These are phyloP conservation scores for Synura sp. DNA, from an alignment of 352 stramenopile genomes.

Conservation along the genomic window DNA sequence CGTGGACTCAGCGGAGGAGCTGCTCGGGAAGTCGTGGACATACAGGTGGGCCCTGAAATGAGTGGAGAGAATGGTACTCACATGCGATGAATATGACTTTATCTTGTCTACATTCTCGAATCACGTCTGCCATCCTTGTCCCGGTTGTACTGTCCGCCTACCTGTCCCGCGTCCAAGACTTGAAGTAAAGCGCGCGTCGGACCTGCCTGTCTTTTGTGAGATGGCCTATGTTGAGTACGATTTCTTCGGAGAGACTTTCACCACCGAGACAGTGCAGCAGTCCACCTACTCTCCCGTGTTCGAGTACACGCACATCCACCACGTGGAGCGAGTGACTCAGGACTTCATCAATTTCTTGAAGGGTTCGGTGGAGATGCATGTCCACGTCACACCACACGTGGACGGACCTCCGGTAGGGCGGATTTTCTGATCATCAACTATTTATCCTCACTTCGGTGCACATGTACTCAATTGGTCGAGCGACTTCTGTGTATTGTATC, in stretches of 20 bases:
- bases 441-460: too few relatives aligned
- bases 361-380: slow-evolving; percentile 59
- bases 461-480: too few relatives aligned
- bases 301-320: slow-evolving; percentile 77
- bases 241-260: slow-evolving; percentile 82
- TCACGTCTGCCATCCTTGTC: too few relatives aligned
- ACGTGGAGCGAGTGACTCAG: slow-evolving; percentile 71
- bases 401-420: neutral
- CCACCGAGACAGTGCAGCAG: slow-evolving; percentile 78
- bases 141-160: neutral
- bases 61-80: too few relatives aligned
- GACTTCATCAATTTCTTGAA: slow-evolving; percentile 80
- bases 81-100: slow-evolving; percentile 44
- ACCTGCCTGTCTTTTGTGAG: slow-evolving; percentile 76
- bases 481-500: too few relatives aligned
- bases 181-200: slow-evolving; percentile 66
- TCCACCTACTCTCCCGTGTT: slow-evolving; percentile 75
- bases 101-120: too few relatives aligned
- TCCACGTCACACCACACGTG: slow-evolving; percentile 60
- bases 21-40: slow-evolving; percentile 78
- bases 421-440: too few relatives aligned
- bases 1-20: slow-evolving; percentile 53
- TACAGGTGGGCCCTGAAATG: slow-evolving; percentile 63
- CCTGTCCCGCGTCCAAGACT: slow-evolving; percentile 49
- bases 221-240: slow-evolving; percentile 85